Evolutionary conservation across 2,329 filamentous ascomycete species (phyloP).

Genomic region (Teratosphaeria viscida): DNA sequence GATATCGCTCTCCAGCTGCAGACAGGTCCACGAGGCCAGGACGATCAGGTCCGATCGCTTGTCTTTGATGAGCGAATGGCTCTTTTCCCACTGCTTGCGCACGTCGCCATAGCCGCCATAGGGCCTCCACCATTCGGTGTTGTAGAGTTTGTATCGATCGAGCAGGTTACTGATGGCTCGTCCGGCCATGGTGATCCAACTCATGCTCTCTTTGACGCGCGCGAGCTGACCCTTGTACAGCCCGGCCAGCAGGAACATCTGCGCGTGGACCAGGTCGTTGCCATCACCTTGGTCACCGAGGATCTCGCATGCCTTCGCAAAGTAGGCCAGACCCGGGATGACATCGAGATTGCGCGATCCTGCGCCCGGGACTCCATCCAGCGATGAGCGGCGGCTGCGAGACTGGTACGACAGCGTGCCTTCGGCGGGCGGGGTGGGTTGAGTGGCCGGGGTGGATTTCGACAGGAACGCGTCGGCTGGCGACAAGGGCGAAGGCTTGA

Average conservation of each 20-base stretch:
- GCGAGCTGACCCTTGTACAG: constrained; percentile 84
- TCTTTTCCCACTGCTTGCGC: constrained; percentile 19
- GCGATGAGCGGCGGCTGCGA: constrained; percentile 22
- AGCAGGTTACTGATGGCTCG: constrained; percentile 60
- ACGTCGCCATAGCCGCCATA: constrained; percentile 24
- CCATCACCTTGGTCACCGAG: constrained; percentile 70
- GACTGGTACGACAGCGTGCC: constrained; percentile 10
- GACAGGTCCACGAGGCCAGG: constrained; percentile 81
- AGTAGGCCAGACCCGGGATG: constrained; percentile 84
- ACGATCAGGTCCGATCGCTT: constrained; percentile 33
- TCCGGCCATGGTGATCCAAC: constrained; percentile 53
- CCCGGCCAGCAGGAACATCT: constrained; percentile 73
- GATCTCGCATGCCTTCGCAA: constrained; percentile 76
- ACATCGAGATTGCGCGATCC: constrained; percentile 51
- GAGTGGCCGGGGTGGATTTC: constrained; percentile 24
- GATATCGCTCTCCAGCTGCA: constrained; percentile 91
- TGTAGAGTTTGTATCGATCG: constrained; percentile 50
- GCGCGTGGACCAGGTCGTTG: constrained; percentile 71
- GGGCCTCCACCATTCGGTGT: constrained; percentile 20
- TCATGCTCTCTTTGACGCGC: constrained; percentile 75
- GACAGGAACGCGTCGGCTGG: constrained; percentile 8
- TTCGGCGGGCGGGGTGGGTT: constrained; percentile 22
- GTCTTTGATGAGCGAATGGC: constrained; percentile 20
- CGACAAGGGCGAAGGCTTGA: constrained; percentile 30
- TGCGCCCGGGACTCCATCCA: constrained; percentile 13